Conservation (phyloP, 495 filamentous ascomycete species). For the Penicillium arizonense region DNA sequence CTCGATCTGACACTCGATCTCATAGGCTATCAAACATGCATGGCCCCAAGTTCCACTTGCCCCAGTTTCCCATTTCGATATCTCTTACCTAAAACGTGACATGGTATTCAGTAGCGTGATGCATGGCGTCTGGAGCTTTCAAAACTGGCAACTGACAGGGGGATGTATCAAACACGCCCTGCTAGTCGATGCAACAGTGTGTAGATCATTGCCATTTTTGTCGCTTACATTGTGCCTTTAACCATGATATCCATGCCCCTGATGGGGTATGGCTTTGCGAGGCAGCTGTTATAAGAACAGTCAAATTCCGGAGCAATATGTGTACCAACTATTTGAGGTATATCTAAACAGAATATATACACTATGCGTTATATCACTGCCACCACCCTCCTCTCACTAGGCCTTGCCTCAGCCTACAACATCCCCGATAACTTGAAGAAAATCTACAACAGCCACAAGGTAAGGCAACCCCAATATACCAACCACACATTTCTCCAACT, state of each 20-base stretch:
- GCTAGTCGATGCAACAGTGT: too few species aligned
- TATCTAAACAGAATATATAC: neutral
- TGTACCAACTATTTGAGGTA: too few species aligned
- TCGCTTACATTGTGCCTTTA: too few species aligned
- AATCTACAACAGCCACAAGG: slow-evolving; percentile 30
- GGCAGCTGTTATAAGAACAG: too few species aligned
- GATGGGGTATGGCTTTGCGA: too few species aligned
- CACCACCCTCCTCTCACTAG: neutral
- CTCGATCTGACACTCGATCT: neutral
- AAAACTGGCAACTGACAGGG: too few species aligned
- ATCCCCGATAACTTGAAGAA: slow-evolving; percentile 28
- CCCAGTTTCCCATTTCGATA: neutral
- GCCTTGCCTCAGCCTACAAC: slow-evolving; percentile 18
- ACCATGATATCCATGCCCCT: too few species aligned
- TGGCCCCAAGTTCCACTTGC: neutral
- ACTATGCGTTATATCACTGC: slow-evolving; percentile 4
- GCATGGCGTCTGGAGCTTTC: neutral
- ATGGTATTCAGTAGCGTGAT: neutral
- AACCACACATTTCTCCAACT: too few species aligned
- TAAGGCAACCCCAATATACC: neutral
- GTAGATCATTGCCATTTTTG: too few species aligned
- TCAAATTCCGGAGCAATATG: too few species aligned
- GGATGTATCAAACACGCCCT: too few species aligned
- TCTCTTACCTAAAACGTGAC: neutral
- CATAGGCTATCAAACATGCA: neutral